Percentiles rank a stretch among this genome's conserved stretches.
Evolutionary conservation across 371 early-diverging fungal genomes (phyloP).

Genomic region (Mucor circinelloides): DNA sequence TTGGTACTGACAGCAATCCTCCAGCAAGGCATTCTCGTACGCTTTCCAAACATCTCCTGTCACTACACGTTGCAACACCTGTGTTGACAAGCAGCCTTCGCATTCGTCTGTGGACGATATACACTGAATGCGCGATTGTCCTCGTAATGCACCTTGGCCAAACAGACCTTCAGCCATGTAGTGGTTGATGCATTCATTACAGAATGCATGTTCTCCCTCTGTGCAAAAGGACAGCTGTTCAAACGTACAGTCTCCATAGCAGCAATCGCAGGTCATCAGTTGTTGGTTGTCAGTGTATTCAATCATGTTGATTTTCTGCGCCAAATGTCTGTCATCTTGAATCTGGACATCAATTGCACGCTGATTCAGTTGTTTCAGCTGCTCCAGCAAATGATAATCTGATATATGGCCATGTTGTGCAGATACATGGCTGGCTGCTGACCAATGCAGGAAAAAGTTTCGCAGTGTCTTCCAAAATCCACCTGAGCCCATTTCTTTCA

Average conservation of each 20-base stretch:
- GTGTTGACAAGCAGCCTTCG: conserved; percentile 31
- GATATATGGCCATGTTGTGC: neutral
- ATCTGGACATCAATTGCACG: conserved; percentile 22
- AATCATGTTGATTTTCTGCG: conserved; percentile 35
- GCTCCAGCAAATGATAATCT: conserved; percentile 26
- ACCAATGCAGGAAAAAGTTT: conserved; percentile 45
- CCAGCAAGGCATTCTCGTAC: conserved; percentile 45
- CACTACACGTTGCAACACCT: conserved; percentile 32
- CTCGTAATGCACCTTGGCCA: conserved; percentile 61
- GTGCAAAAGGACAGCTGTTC: conserved; percentile 56
- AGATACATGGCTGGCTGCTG: conserved; percentile 2
- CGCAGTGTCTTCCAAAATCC: conserved; percentile 45
- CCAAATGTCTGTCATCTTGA: conserved; percentile 31
- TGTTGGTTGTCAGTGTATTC: conserved; percentile 47
- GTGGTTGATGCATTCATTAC: conserved; percentile 46
- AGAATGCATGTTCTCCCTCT: conserved; percentile 58
- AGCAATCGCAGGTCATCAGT: conserved; percentile 59
- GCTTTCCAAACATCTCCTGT: conserved; percentile 37
- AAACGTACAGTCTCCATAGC: conserved; percentile 55
- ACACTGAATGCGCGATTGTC: conserved; percentile 37
- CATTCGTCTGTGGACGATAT: conserved; percentile 45
- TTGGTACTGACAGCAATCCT: conserved; percentile 31
- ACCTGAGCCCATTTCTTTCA: conserved; percentile 44
- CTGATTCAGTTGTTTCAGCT: conserved; percentile 29
- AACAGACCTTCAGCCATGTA: conserved; percentile 57